These are phyloP conservation scores for Apostasia ramifera DNA, from an alignment of 106 monocot genomes.

Conservation along the genomic window DNA sequence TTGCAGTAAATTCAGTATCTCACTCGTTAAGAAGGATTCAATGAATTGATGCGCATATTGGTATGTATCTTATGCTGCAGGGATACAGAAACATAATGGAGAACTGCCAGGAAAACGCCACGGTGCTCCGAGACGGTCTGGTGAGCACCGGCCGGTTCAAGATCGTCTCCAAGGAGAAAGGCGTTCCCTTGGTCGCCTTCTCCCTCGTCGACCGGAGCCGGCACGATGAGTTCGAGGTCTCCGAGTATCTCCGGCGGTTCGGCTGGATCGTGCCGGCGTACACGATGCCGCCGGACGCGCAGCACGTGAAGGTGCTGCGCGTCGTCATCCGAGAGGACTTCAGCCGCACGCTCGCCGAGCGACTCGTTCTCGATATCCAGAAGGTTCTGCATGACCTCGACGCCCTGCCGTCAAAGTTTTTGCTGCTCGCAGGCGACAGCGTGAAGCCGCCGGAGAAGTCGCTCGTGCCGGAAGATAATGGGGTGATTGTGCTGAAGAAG, in stretches of 20 bases:
- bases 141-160: conserved; percentile 65
- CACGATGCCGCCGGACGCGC: conserved; percentile 89
- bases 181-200: conserved; percentile 91
- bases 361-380: conserved; percentile 60
- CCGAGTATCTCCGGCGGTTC: conserved; percentile 63
- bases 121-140: conserved; percentile 57
- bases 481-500: conserved; percentile 11
- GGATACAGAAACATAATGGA: conserved; percentile 93
- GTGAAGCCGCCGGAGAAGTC: background rate
- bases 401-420: conserved; percentile 25
- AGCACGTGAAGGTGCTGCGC: conserved; percentile 74
- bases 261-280: conserved; percentile 98
- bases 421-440: background rate
- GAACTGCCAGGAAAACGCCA: conserved; percentile 80
- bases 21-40: background rate
- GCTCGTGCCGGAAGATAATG: background rate
- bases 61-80: conserved; percentile 10
- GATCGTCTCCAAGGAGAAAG: conserved; percentile 77
- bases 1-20: background rate
- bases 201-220: conserved; percentile 62
- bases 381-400: conserved; percentile 81
- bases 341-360: conserved; percentile 79
- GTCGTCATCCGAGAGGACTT: conserved; percentile 91
- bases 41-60: background rate
- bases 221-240: conserved; percentile 81